Evolutionary conservation across 2,329 filamentous ascomycete genomes (phyloP).

Genomic region (Fusarium citri): DNA sequence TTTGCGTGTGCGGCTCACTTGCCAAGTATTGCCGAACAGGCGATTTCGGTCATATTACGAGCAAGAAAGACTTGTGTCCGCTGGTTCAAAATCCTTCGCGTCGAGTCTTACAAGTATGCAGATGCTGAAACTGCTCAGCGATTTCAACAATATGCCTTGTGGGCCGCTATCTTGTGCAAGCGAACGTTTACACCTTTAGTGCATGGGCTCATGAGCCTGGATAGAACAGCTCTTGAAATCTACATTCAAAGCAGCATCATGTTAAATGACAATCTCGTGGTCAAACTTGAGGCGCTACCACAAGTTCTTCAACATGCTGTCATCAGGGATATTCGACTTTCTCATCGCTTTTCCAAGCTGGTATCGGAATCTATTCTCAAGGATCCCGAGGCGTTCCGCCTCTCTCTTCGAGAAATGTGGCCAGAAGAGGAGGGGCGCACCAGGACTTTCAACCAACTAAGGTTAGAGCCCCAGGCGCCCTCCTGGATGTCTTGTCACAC

Average conservation of each 20-base stretch:
- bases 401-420: conserved; percentile 39
- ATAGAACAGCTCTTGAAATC: conserved; percentile 22
- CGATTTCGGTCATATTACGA: conserved; percentile 16
- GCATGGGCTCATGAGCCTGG: background rate
- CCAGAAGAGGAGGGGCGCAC: conserved; percentile 30
- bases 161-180: conserved; percentile 67
- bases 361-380: conserved; percentile 26
- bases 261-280: conserved; percentile 43
- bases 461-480: background rate
- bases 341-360: conserved; percentile 17
- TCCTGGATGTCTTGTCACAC: conserved; percentile 38
- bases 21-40: background rate
- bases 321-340: conserved; percentile 41
- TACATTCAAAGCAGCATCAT: conserved; percentile 44
- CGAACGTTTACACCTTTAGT: conserved; percentile 48
- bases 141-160: conserved; percentile 59
- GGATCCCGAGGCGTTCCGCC: conserved; percentile 23
- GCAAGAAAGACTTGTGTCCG: conserved; percentile 52
- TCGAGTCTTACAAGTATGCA: conserved; percentile 55
- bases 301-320: conserved; percentile 33
- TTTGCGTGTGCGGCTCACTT: conserved; percentile 17
- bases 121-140: conserved; percentile 54
- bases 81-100: conserved; percentile 63
- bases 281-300: conserved; percentile 35
- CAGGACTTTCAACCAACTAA: conserved; percentile 19